Percentiles rank a stretch among this genome's conserved stretches.
phyloP scores from a whole-genome alignment of 164 flowering plant genomes.

The Chloranthus sessilifolius region DNA sequence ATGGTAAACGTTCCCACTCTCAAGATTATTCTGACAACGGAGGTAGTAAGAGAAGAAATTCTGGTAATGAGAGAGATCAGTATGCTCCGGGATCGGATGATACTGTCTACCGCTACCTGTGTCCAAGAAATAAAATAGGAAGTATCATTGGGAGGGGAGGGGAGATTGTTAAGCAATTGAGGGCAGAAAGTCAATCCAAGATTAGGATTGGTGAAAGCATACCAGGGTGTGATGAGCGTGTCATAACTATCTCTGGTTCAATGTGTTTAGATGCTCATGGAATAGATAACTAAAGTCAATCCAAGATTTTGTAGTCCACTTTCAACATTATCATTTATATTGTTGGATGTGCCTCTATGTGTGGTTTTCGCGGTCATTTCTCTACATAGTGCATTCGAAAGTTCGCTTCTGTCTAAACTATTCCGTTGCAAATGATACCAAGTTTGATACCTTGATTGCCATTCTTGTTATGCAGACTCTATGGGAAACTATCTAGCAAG shows the following conservation, averaged over 20 bases:
- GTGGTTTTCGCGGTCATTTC: too few relatives aligned
- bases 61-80: slow-evolving; percentile 40
- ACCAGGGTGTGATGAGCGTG: slow-evolving; percentile 83
- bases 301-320: too few relatives aligned
- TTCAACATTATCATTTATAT: too few relatives aligned
- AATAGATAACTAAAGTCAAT: too few relatives aligned
- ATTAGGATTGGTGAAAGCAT: slow-evolving; percentile 87
- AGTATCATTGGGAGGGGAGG: slow-evolving; percentile 97
- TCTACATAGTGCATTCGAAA: too few relatives aligned
- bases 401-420: too few relatives aligned
- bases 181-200: slow-evolving; percentile 85
- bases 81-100: slow-evolving; percentile 64
- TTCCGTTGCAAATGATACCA: too few relatives aligned
- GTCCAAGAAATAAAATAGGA: slow-evolving; percentile 85
- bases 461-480: slow-evolving; percentile 39
- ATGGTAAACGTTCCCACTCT: slow-evolving; percentile 48
- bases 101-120: slow-evolving; percentile 88
- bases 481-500: slow-evolving; percentile 81
- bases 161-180: slow-evolving; percentile 86
- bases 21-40: slow-evolving; percentile 45
- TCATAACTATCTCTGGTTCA: slow-evolving; percentile 79
- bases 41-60: slow-evolving; percentile 45
- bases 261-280: too few relatives aligned
- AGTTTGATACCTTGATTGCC: background rate
- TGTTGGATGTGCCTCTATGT: too few relatives aligned